These are phyloP conservation scores for Parascedosporium putredinis DNA, from an alignment of 2,329 filamentous ascomycete species.

Conservation along the genomic window DNA sequence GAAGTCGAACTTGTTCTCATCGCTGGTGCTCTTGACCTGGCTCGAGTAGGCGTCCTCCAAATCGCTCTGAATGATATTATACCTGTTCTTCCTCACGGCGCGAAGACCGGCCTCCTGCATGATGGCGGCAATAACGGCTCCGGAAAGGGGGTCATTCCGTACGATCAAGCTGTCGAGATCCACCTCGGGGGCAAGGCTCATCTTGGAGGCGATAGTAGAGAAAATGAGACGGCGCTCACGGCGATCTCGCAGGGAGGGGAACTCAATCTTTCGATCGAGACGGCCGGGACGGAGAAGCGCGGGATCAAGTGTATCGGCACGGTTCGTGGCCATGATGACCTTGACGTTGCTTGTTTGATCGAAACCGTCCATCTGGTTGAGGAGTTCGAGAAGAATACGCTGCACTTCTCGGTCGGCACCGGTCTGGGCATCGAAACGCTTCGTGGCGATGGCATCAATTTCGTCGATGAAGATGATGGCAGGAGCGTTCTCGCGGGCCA, in stretches of 20 bases:
- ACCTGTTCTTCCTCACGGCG: conserved; percentile 92
- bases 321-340: conserved; percentile 99
- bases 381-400: conserved; percentile 90
- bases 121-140: conserved; percentile 93
- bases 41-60: conserved; percentile 94
- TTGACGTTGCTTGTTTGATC: conserved; percentile 99
- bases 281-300: conserved; percentile 89
- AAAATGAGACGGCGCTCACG: conserved; percentile 95
- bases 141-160: conserved; percentile 88
- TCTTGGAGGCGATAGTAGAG: conserved; percentile 90
- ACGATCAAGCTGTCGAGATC: conserved; percentile 95
- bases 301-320: conserved; percentile 92
- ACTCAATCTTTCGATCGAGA: conserved; percentile 97
- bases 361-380: conserved; percentile 99
- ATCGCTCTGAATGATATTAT: conserved; percentile 97
- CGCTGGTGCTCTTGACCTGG: conserved; percentile 73
- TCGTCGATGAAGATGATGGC: conserved; percentile 99
- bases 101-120: conserved; percentile 97
- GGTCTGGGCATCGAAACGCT: conserved; percentile 97
- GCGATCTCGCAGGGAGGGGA: conserved; percentile 87
- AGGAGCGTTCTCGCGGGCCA: conserved; percentile 96
- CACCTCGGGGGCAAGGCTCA: conserved; percentile 93
- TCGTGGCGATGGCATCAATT: conserved; percentile 97
- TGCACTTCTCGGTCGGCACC: conserved; percentile 97
- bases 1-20: conserved; percentile 77